Evolutionary conservation across 441 rosid species (phyloP), one percentile per base, ranked within the genome.

Genomic region (Cnidoscolus chayamansa): DNA sequence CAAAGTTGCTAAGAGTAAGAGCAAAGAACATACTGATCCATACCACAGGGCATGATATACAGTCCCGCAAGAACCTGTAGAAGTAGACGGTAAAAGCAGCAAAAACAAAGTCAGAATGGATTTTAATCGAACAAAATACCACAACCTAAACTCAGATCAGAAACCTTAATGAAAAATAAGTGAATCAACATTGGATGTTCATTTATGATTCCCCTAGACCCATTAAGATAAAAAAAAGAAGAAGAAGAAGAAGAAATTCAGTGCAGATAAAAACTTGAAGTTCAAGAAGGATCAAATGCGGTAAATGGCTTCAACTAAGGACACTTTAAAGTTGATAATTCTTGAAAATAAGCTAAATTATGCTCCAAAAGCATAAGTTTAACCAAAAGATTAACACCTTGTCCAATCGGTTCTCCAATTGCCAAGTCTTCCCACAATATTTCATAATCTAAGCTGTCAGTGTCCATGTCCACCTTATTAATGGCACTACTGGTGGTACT

Each of bases 21-120:
- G 82, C 61, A 74, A 65, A 86, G 90, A 86, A 94, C 99, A 73
- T 92, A 94, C 99, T 80, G 94, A 94, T 89, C 94, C 99, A 79
- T 86, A 92, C 99, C 99, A 94, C 85, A 90, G 86, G 68, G 90
- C 97, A 68, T 88, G 98, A 80, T 94, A 90, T 40, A 94, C 99
- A 65, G 92, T 92, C 76, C 99, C 99, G 70, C 98, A 90, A 77
- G 99, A 90, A 80, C 98, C 99, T 94, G 94, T 69, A 72, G 61
- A 60, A 70, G 73, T 10, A 17, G 59, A 50, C 25, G 66, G 64
- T 32, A 43, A 78, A 71, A 76, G 10, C 8, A 75, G 65, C 51
- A 74, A 77, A 71, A 77, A 48, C 32, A 32, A 56, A 72, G 74
- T 77, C 67, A 83, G 72, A 68, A 67, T 55, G 67, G 75, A 30